Base-by-base conservation (phyloP, 2,329 filamentous ascomycete species). In the Sporothrix sp. region DNA sequence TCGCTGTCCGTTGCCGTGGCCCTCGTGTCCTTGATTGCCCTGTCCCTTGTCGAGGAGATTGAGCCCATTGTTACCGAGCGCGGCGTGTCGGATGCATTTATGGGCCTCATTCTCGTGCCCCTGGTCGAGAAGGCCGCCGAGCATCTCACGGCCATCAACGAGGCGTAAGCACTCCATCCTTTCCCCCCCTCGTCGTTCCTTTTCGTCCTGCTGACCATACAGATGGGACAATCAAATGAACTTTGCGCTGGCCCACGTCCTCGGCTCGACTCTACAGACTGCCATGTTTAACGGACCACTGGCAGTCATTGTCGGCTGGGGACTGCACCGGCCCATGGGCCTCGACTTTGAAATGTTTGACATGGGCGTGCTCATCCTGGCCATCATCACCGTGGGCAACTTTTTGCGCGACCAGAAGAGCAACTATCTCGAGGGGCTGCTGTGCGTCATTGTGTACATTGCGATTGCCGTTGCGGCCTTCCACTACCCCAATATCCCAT, bases 291-390 rank as follows among this genome's bases (percentile, higher is more conserved):
- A 94, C 63, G 87, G 83, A 0, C 89, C 90, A 0, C 75, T 95
- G 4, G 82, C 87, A 7, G 81, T 95, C 30, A 74, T 95, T 33
- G 84, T 94, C 44, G 87, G 84, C 39, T 96, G 90, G 89, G 83
- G 85, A 20, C 67, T 89, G 32, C 67, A 68, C 52, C 81, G 81
- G 59, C 61, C 72, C 6, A 87, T 96, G 78, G 81, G 85, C 56
- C 72, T 95, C 48, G 83, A 88, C 62, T 95, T 95, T 63, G 85
- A 93, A 59, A 74, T 89, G 13, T 95, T 95, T 71, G 87, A 94
- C 68, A 76, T 94, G 18, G 78, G 85, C 51, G 75, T 94, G 56
- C 71, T 96, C 8, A 80, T 96, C 51, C 74, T 96, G 21, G 80
- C 87, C 25, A 91, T 95, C 59, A 72, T 96, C 37, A 87, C 89